Percentiles rank a stretch among this genome's conserved stretches.
phyloP scores from a whole-genome alignment of 2,329 filamentous ascomycete genomes.

The Phialophora tarda region DNA sequence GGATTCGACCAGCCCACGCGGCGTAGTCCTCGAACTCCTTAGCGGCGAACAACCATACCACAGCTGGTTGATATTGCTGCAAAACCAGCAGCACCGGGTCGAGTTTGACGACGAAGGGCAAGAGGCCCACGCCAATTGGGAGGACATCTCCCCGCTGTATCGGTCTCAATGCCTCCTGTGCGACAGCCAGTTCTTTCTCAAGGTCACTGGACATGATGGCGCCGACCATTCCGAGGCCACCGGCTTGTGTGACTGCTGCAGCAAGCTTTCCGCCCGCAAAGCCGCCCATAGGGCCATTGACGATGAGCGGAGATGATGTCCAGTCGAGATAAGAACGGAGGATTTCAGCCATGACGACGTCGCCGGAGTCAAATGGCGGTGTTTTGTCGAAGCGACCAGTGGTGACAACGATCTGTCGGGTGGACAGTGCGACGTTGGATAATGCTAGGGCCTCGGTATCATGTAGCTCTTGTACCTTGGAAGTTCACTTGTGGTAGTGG shows the following conservation, averaged over 20 bases:
- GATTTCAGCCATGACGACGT: background rate
- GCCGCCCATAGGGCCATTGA: constrained; percentile 70
- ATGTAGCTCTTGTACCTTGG: background rate
- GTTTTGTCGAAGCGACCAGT: background rate
- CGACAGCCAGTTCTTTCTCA: constrained; percentile 41
- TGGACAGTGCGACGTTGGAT: background rate
- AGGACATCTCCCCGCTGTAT: constrained; percentile 34
- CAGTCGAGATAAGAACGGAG: constrained; percentile 19
- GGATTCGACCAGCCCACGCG: constrained; percentile 53
- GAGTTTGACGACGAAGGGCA: constrained; percentile 43
- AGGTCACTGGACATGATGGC: constrained; percentile 57
- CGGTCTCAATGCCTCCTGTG: constrained; percentile 35
- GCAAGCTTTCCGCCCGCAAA: constrained; percentile 64
- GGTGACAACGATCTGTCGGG: background rate
- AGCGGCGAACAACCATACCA: constrained; percentile 49
- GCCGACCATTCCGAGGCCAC: constrained; percentile 59
- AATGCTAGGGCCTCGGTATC: background rate
- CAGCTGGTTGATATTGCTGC: constrained; percentile 43
- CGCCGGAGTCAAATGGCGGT: background rate
- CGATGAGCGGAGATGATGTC: constrained; percentile 51
- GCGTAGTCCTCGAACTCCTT: constrained; percentile 42
- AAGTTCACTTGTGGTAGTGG: background rate
- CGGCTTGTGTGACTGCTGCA: constrained; percentile 62
- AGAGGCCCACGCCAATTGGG: constrained; percentile 49
- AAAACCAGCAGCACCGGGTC: constrained; percentile 36